Evolutionary conservation across 202 grass and related monocot species (phyloP), one percentile per base, ranked within the genome.

Genomic region (Brachypodium distachyon): DNA sequence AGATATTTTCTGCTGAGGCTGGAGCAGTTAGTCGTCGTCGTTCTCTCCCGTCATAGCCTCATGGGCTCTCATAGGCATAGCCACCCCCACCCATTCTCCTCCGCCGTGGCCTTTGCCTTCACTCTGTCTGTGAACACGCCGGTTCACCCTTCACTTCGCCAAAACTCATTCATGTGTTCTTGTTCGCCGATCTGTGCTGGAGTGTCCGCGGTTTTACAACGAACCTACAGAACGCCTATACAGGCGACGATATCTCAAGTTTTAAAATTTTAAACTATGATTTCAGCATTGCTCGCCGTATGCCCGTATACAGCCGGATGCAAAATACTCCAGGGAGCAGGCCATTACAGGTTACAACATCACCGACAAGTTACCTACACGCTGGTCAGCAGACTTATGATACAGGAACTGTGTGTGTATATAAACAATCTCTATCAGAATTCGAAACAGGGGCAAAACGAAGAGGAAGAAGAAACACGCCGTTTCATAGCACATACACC

Each of bases 401-500:
- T 31, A 70, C 64, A 61, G 14, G 25, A 67, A 7, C 16, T 21
- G 31, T 36, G 5, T 29, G 22, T 38, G 33, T 50, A 12, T 37
- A 37, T n/a, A 32, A 60, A 29, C 57, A 38, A 11, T 44, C 22
- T 38, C 38, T 65, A 72, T 31, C 72, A 52, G 31, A 47, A 40
- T 32, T 25, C 17, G 9, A 43, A 62, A 68, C 64, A 68, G 14
- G 46, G 64, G 21, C 17, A 52, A 63, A 44, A 46, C 19, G 16
- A 28, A 31, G 11, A 8, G 8, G 9, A 26, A 34, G 7, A 44
- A 23, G 16, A 7, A 31, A 21, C 33, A 17, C 14, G 61, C 21
- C 18, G 40, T 18, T 54, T 97, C 82, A 97, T 40, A 97, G 83
- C 67, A 97, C 94, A 86, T 97, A 97, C 6, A 97, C 94, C 94